Conservation (phyloP, 1,284 basidiomycete genomes). For the Moniliophthora roreri region DNA sequence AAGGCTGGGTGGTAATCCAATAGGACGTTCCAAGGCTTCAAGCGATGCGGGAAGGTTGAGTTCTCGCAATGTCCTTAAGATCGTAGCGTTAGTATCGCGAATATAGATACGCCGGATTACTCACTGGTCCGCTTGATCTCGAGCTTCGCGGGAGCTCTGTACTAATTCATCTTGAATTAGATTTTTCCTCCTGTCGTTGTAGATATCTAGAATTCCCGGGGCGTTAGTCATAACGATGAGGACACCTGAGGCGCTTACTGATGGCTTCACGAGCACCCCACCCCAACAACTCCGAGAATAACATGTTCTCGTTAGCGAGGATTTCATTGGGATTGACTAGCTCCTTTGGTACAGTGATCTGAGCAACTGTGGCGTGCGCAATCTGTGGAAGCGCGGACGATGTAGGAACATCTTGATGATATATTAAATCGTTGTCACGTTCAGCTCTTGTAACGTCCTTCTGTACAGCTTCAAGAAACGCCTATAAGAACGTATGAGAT, state of each 20-base stretch:
- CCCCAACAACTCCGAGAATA: slow-evolving; percentile 80
- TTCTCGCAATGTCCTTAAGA: slow-evolving; percentile 62
- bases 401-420: slow-evolving; percentile 86
- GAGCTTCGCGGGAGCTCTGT: slow-evolving; percentile 64
- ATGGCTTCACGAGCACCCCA: slow-evolving; percentile 92
- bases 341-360: slow-evolving; percentile 58
- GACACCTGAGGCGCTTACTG: slow-evolving; percentile 57
- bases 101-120: slow-evolving; percentile 24
- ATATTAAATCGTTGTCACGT: slow-evolving; percentile 95
- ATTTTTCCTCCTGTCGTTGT: slow-evolving; percentile 80
- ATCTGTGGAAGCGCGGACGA: slow-evolving; percentile 70
- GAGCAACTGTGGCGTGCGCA: slow-evolving; percentile 69
- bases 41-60: slow-evolving; percentile 85
- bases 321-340: slow-evolving; percentile 61
- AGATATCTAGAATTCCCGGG: slow-evolving; percentile 61
- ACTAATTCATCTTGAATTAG: slow-evolving; percentile 72
- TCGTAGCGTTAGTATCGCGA: slow-evolving; percentile 9
- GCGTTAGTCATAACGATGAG: not conserved
- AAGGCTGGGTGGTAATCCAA: slow-evolving; percentile 87
- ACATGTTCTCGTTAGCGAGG: slow-evolving; percentile 47
- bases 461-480: slow-evolving; percentile 67
- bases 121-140: slow-evolving; percentile 64
- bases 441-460: slow-evolving; percentile 73
- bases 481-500: slow-evolving; percentile 35
- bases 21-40: slow-evolving; percentile 85